Evolutionary conservation across 495 filamentous ascomycete genomes (phyloP).

Genomic region (Cetradonia linearis): DNA sequence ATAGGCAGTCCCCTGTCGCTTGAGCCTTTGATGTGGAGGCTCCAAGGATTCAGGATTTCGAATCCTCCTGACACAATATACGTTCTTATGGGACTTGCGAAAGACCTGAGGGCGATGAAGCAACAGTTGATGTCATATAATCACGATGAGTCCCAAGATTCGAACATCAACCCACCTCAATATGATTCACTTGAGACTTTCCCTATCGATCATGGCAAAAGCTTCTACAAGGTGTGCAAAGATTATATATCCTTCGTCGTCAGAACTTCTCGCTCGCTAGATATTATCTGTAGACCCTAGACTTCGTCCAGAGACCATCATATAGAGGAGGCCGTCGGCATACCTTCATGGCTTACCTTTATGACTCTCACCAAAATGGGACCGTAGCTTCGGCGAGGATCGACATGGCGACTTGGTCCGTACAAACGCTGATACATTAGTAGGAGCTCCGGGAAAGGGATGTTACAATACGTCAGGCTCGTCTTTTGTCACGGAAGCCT

Average conservation of each 20-base stretch:
- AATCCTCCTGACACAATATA: not conserved
- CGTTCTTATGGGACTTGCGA: not conserved
- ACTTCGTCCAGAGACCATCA: too few relatives aligned
- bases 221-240: not conserved
- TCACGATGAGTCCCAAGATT: too few relatives aligned
- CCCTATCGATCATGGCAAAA: not conserved
- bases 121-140: too few relatives aligned
- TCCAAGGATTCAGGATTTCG: not conserved
- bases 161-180: too few relatives aligned
- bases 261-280: not conserved
- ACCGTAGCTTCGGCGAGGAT: not conserved
- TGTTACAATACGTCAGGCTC: too few relatives aligned
- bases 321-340: accelerated
- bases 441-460: too few relatives aligned
- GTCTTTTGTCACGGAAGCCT: too few relatives aligned
- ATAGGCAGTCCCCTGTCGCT: not conserved
- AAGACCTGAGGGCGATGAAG: not conserved
- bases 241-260: not conserved
- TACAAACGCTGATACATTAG: not conserved
- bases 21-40: not conserved
- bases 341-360: not conserved
- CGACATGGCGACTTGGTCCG: not conserved
- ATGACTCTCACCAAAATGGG: not conserved
- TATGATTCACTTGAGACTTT: not conserved
- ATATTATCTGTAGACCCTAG: not conserved